phyloP scores from a whole-genome alignment of 2,329 filamentous ascomycete genomes.

The Beauveria asiatica region DNA sequence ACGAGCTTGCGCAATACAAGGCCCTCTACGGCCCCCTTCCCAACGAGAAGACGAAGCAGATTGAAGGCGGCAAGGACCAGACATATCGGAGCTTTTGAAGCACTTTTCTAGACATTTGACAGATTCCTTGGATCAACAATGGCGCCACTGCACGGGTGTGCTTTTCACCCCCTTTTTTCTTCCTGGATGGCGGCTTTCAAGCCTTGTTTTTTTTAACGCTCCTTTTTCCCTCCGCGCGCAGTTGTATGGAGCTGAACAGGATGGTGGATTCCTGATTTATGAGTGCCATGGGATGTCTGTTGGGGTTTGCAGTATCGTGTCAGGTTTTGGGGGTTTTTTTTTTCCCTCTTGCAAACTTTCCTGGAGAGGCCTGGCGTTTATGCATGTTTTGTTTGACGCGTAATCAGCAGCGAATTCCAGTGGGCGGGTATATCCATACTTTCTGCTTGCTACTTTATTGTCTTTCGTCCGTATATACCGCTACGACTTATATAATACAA shows the following conservation, averaged over 20 bases:
- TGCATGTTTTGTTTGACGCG: not conserved
- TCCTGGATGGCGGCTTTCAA: not conserved
- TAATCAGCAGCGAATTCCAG: not conserved
- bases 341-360: not conserved
- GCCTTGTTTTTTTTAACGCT: not conserved
- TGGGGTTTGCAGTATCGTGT: not conserved
- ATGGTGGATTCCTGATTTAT: not conserved
- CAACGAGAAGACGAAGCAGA: constrained; percentile 2
- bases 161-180: not conserved
- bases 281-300: not conserved
- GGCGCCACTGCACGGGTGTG: not conserved
- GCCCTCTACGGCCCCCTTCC: constrained; percentile 39
- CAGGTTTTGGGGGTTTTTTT: not conserved
- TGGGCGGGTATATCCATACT: not conserved
- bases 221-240: not conserved
- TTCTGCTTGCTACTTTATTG: not conserved
- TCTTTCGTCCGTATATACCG: not conserved
- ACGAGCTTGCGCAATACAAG: constrained; percentile 56
- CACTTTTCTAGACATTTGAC: not conserved
- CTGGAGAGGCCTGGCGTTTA: not conserved
- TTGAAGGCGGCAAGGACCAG: not conserved
- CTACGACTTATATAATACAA: not conserved
- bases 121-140: constrained; percentile 1
- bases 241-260: not conserved
- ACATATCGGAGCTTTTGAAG: not conserved